Conservation (phyloP, 176 grass and related monocot species). For the Carex parvula region DNA sequence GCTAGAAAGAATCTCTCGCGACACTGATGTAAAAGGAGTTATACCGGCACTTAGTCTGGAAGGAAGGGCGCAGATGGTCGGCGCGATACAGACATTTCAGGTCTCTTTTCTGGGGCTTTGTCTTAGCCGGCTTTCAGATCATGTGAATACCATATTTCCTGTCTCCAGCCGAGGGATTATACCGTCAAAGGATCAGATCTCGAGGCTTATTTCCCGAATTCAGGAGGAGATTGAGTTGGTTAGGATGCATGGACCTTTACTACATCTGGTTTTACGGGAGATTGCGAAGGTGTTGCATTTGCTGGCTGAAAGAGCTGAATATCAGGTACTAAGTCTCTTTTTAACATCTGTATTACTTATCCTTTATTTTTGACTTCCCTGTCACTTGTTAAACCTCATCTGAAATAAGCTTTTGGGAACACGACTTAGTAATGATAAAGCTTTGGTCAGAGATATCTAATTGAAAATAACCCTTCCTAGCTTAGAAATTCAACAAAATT, state of each 20-base stretch:
- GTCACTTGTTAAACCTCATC: not conserved
- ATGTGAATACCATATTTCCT: conserved; percentile 92
- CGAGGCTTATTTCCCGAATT: conserved; percentile 84
- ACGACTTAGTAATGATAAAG: not conserved
- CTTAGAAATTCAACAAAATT: not conserved
- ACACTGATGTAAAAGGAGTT: conserved; percentile 91
- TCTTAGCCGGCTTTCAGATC: conserved; percentile 82
- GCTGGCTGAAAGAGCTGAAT: conserved; percentile 87
- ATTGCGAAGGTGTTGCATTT: conserved; percentile 81
- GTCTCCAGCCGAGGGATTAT: conserved; percentile 80
- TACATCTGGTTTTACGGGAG: conserved; percentile 78
- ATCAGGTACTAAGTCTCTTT: conserved; percentile 55
- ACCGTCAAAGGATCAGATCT: conserved; percentile 98
- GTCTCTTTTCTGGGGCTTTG: conserved; percentile 76
- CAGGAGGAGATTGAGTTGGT: conserved; percentile 98
- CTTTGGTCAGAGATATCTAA: not conserved
- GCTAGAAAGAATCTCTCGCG: conserved; percentile 84
- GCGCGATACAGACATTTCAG: conserved; percentile 85
- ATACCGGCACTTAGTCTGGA: conserved; percentile 65
- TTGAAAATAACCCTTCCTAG: not conserved
- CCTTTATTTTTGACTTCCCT: not conserved
- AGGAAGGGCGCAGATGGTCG: conserved; percentile 77
- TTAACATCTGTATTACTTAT: not conserved
- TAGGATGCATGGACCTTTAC: conserved; percentile 79
- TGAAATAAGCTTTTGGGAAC: not conserved